phyloP scores from a whole-genome alignment of 805 yeast genomes.

The Candida sphagnicola region DNA sequence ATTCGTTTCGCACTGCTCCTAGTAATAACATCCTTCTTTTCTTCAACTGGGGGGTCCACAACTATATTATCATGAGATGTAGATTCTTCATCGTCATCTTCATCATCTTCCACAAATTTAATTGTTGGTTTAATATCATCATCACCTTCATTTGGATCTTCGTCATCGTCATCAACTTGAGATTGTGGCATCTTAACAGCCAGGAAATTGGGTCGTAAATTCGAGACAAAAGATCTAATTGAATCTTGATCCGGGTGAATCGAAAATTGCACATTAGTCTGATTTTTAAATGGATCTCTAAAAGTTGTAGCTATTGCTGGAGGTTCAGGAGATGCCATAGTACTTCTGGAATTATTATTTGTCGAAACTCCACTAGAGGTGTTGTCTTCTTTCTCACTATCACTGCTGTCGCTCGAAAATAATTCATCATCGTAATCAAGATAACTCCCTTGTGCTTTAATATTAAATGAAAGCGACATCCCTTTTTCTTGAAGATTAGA shows the following conservation, averaged over 20 bases:
- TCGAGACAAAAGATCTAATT: slow-evolving; percentile 29
- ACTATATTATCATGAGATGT: slow-evolving; percentile 5
- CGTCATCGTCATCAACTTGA: slow-evolving; percentile 61
- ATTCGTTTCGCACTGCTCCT: background rate
- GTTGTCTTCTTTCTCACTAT: slow-evolving; percentile 15
- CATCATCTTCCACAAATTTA: slow-evolving; percentile 49
- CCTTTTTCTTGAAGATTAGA: slow-evolving; percentile 75
- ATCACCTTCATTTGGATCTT: slow-evolving; percentile 49
- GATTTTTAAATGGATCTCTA: slow-evolving; percentile 9
- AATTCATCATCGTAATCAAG: slow-evolving; percentile 19
- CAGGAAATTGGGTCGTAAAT: slow-evolving; percentile 58
- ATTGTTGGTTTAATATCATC: slow-evolving; percentile 60
- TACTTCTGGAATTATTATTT: background rate
- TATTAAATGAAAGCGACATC: slow-evolving; percentile 59
- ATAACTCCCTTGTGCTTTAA: slow-evolving; percentile 52
- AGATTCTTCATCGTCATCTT: slow-evolving; percentile 8
- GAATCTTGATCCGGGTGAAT: slow-evolving; percentile 23
- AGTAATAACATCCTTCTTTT: background rate
- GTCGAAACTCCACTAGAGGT: slow-evolving; percentile 10
- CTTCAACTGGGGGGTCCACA: background rate
- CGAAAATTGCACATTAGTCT: slow-evolving; percentile 14
- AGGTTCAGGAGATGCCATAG: background rate
- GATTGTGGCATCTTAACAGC: slow-evolving; percentile 72
- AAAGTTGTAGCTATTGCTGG: slow-evolving; percentile 2
- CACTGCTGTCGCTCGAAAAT: slow-evolving; percentile 14